Percentiles rank a stretch among this genome's conserved stretches.
These are phyloP conservation scores for Crucihimalaya himalaica DNA, from an alignment of 345 rosid genomes.

Conservation along the genomic window DNA sequence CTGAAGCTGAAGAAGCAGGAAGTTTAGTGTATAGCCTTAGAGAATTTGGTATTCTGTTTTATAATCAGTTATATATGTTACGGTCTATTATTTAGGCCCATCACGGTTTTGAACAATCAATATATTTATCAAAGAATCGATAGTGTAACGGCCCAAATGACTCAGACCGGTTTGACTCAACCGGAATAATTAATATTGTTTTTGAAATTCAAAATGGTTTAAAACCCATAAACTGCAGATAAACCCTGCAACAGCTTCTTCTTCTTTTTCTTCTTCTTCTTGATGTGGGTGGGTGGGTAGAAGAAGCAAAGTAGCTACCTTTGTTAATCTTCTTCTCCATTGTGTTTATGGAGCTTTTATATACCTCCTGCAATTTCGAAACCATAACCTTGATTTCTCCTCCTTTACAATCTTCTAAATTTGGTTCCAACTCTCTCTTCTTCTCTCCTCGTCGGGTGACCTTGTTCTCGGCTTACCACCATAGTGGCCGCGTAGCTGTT, in stretches of 20 bases:
- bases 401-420: not conserved
- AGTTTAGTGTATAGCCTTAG: constrained; percentile 26
- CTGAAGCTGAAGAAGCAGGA: constrained; percentile 13
- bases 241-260: constrained; percentile 34
- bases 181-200: constrained; percentile 1
- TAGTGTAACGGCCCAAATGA: constrained; percentile 12
- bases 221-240: constrained; percentile 26
- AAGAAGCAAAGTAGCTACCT: constrained; percentile 21
- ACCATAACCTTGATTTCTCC: constrained; percentile 8
- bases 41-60: not conserved
- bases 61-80: not conserved
- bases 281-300: constrained; percentile 25
- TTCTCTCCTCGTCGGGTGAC: constrained; percentile 31
- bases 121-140: not conserved
- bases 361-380: constrained; percentile 20
- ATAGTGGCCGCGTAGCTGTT: constrained; percentile 23
- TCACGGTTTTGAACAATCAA: not conserved
- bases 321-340: constrained; percentile 13
- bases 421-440: constrained; percentile 10
- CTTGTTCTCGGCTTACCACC: constrained; percentile 15
- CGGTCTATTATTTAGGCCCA: constrained; percentile 6
- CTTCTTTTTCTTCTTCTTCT: not conserved
- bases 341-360: constrained; percentile 29
- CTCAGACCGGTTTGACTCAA: not conserved
- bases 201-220: not conserved